Evolutionary conservation across 306 rosid genomes (phyloP), one percentile per base, ranked within the genome.

Genomic region (Canavalia ensiformis): DNA sequence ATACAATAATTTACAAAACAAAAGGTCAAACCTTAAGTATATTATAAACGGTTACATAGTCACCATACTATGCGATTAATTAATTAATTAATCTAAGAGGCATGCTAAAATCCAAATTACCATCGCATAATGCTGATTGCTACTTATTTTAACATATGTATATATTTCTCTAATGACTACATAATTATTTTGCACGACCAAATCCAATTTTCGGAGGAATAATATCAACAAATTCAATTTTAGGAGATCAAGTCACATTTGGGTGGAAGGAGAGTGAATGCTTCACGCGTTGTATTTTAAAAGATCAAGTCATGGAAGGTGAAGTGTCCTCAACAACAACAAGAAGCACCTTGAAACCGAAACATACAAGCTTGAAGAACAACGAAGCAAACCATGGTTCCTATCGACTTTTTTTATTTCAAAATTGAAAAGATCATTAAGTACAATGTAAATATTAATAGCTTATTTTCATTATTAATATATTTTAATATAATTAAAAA

Each of bases 191-290:
- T 78, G 88, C 87, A 92, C 91, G 97, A 58, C 68, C 95, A 31
- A 92, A 94, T 72, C 95, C 97, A 63, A 84, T 92, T 1, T 92
- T 89, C 78, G 97, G 94, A 80, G 94, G 95, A 69, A 3, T 83
- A 11, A 87, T 90, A 76, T 89, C 88, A n/a, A 85, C 91, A 4
- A 84, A 71, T 35, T 94, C 97, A 0, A 42, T 94, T 0, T 87
- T 92, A 84, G 62, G 70, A 75, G 94, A 18, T 18, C 25, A 65
- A 87, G 84, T 70, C 82, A 86, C 58, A 70, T 68, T 9, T 94
- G 98, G 94, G 87, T 90, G 74, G 96, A 94, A 84, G 97, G 97
- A 69, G 98, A 92, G 80, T 96, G 96, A 66, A 92, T 94, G 94
- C 85, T 94, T 67, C 97, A 91, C 59, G 96, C 93, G 7, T 46